Conservation (phyloP, 805 yeast genomes). For the Saturnispora ahearnii region DNA sequence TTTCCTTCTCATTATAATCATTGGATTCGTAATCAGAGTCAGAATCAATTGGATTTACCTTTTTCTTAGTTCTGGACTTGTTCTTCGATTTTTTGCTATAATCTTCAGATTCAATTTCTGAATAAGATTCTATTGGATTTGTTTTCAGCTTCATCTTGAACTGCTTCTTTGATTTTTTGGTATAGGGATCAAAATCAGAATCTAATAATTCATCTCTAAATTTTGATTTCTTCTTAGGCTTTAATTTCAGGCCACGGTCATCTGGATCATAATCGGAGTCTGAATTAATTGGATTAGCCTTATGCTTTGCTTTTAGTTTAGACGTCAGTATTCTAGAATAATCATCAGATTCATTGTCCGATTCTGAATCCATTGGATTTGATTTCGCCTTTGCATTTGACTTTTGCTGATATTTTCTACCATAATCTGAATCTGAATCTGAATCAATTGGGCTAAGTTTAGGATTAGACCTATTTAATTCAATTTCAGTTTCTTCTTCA, state of each 20-base stretch:
- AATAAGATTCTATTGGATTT: too few relatives aligned
- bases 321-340: not conserved
- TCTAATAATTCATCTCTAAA: too few relatives aligned
- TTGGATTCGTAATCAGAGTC: slow-evolving; percentile 3
- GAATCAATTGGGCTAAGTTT: not conserved
- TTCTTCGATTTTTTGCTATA: too few relatives aligned
- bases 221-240: too few relatives aligned
- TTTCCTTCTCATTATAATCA: not conserved
- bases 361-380: not conserved
- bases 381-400: not conserved
- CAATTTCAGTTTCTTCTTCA: not conserved
- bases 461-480: not conserved
- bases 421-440: not conserved
- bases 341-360: not conserved
- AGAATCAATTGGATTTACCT: not conserved
- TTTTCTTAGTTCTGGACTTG: not conserved
- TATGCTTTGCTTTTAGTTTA: not conserved
- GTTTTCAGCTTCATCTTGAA: too few relatives aligned
- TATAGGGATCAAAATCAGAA: too few relatives aligned
- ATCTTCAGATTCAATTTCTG: too few relatives aligned
- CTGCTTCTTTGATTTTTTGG: too few relatives aligned
- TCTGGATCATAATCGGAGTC: slow-evolving; percentile 2
- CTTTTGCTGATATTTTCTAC: not conserved
- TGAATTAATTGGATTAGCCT: not conserved
- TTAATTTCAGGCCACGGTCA: not conserved